Conservation (phyloP, 2,329 filamentous ascomycete genomes). For the Fusarium circinatum region DNA sequence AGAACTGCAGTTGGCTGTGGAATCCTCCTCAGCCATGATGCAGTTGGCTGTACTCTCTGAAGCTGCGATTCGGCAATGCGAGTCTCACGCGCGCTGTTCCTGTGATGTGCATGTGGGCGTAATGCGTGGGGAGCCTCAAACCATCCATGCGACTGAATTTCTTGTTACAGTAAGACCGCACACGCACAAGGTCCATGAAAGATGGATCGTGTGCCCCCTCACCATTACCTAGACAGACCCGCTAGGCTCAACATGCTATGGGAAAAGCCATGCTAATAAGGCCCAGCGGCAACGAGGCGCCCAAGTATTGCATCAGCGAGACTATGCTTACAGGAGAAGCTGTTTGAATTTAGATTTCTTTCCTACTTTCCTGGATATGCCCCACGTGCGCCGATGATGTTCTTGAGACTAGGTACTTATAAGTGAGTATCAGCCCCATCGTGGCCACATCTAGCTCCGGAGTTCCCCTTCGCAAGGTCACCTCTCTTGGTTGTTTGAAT, state of each 20-base stretch:
- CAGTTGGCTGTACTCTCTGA: not conserved
- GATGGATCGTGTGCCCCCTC: slow-evolving; percentile 30
- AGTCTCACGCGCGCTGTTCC: slow-evolving; percentile 23
- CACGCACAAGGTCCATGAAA: slow-evolving; percentile 8
- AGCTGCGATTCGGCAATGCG: slow-evolving; percentile 18
- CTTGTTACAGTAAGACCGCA: slow-evolving; percentile 18
- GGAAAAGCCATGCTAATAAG: slow-evolving; percentile 16
- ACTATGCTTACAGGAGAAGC: slow-evolving; percentile 20
- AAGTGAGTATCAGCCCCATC: slow-evolving; percentile 25
- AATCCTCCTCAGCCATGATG: slow-evolving; percentile 2
- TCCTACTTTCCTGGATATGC: not conserved
- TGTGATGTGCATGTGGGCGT: slow-evolving; percentile 30
- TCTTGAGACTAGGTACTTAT: slow-evolving; percentile 26
- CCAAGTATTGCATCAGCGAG: slow-evolving; percentile 30
- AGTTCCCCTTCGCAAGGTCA: not conserved
- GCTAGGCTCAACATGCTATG: slow-evolving; percentile 4
- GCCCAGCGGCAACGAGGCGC: not conserved
- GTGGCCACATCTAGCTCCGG: slow-evolving; percentile 10
- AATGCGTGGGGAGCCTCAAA: slow-evolving; percentile 27
- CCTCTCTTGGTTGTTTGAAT: slow-evolving; percentile 5
- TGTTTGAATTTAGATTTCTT: slow-evolving; percentile 13
- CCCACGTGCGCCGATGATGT: slow-evolving; percentile 22
- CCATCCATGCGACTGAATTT: not conserved
- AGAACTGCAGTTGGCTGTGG: slow-evolving; percentile 7
- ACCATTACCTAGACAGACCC: slow-evolving; percentile 16